phyloP scores from a whole-genome alignment of 768 basidiomycete species.

The Suillus cothurnatus region DNA sequence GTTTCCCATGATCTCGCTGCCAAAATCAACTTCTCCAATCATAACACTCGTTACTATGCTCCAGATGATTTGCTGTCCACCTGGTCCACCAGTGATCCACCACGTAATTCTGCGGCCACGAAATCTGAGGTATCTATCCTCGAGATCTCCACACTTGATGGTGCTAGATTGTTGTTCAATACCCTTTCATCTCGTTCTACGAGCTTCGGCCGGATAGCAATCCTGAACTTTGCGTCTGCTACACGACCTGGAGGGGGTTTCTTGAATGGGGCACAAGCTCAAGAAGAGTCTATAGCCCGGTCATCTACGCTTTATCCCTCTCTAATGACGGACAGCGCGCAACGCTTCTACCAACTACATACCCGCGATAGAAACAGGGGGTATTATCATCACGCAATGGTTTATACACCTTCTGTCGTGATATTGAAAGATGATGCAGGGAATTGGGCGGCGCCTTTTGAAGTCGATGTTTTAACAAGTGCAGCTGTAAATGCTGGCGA shows the following conservation, averaged over 20 bases:
- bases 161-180: conserved; percentile 46
- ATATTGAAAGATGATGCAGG: conserved; percentile 68
- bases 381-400: conserved; percentile 78
- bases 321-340: conserved; percentile 54
- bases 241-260: conserved; percentile 80
- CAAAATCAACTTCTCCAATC: conserved; percentile 35
- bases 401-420: conserved; percentile 66
- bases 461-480: conserved; percentile 68
- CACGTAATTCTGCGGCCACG: conserved; percentile 1
- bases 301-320: conserved; percentile 70
- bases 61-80: conserved; percentile 48
- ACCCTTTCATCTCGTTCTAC: conserved; percentile 15
- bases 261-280: conserved; percentile 69
- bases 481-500: conserved; percentile 75
- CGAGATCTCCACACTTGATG: conserved; percentile 67
- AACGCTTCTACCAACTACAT: conserved; percentile 67
- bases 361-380: conserved; percentile 47
- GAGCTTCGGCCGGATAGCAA: conserved; percentile 45
- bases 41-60: conserved; percentile 54
- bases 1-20: conserved; percentile 37
- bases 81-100: conserved; percentile 40
- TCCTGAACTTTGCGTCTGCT: conserved; percentile 80
- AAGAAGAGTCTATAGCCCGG: conserved; percentile 81
- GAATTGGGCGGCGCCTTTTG: conserved; percentile 54
- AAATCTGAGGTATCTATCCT: conserved; percentile 46